Conservation (phyloP, 345 rosid genomes). For the Aquilaria malaccensis region DNA sequence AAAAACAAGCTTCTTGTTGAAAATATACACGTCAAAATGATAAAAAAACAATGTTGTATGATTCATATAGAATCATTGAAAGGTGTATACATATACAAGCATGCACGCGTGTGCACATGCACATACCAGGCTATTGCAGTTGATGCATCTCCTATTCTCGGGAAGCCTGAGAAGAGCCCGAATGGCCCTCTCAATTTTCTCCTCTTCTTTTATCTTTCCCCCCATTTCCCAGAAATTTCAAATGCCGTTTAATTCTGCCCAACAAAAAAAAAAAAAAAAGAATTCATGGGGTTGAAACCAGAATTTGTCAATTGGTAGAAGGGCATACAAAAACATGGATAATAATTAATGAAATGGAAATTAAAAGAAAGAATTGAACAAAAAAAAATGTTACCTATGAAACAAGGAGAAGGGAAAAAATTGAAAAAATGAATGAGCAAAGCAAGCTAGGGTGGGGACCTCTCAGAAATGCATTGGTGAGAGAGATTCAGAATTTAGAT, state of each 20-base stretch:
- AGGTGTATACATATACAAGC: no score
- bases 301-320: neutral
- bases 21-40: no score
- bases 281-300: neutral
- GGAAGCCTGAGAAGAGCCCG: constrained; percentile 69
- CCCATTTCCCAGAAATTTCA: constrained; percentile 28
- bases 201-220: constrained; percentile 54
- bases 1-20: no score
- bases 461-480: neutral
- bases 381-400: neutral
- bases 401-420: neutral
- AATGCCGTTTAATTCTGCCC: neutral
- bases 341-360: neutral
- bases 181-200: constrained; percentile 55
- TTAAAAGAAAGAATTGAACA: neutral
- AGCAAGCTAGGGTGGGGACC: neutral
- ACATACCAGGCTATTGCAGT: constrained; percentile 72
- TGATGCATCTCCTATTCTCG: constrained; percentile 77
- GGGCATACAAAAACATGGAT: neutral
- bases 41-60: no score
- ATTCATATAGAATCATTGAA: no score
- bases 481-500: neutral
- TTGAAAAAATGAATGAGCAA: neutral
- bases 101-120: no score
- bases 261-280: constrained; percentile 2